Conservation (phyloP, 225 moss, liverwort and hornwort species). For the Straminergon stramineum region DNA sequence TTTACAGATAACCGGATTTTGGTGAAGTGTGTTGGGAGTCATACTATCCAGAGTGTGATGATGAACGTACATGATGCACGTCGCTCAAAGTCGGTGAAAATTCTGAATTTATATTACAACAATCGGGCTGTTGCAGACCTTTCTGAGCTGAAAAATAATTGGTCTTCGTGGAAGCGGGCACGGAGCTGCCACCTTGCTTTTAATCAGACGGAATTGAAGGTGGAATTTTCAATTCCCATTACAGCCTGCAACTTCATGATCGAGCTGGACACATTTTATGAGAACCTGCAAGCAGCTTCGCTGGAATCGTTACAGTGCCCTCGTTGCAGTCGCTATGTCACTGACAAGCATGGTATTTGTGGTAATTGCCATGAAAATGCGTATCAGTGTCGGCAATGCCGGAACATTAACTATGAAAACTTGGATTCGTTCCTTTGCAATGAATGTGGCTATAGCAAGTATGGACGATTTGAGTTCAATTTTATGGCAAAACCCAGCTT, state of each 20-base stretch:
- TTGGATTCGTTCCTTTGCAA: constrained; percentile 98
- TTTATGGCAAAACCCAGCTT: constrained; percentile 99
- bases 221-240: constrained; percentile 93
- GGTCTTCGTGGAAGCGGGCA: constrained; percentile 96
- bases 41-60: constrained; percentile 97
- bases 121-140: constrained; percentile 97
- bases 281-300: constrained; percentile 97
- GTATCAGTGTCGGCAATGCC: constrained; percentile 98
- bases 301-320: constrained; percentile 97
- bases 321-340: constrained; percentile 98
- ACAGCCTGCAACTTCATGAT: constrained; percentile 99
- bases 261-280: constrained; percentile 93
- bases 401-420: constrained; percentile 99
- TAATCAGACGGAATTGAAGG: constrained; percentile 94
- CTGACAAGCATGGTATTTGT: constrained; percentile 99
- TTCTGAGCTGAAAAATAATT: constrained; percentile 94
- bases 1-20: constrained; percentile 95
- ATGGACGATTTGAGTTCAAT: constrained; percentile 96
- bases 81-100: constrained; percentile 92
- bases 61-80: constrained; percentile 99
- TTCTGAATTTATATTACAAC: constrained; percentile 93
- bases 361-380: constrained; percentile 99
- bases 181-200: constrained; percentile 91
- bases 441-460: constrained; percentile 99
- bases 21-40: constrained; percentile 98